These are phyloP conservation scores for Nigrospora sphaerica DNA, from an alignment of 2,329 filamentous ascomycete genomes.

Conservation along the genomic window DNA sequence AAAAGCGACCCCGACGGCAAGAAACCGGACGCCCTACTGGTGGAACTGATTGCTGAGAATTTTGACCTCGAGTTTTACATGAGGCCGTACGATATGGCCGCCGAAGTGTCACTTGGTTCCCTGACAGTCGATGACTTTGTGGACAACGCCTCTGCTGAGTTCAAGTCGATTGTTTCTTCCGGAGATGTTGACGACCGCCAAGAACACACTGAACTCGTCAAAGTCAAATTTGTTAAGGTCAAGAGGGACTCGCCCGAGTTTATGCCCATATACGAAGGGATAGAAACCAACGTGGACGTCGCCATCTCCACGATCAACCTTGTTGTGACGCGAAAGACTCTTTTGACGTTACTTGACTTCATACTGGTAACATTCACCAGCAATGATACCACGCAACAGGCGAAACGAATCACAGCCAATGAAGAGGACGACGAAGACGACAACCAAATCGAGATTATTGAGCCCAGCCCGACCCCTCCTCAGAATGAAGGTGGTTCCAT, in stretches of 20 bases:
- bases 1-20: constrained; percentile 73
- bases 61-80: constrained; percentile 87
- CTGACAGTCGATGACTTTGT: constrained; percentile 93
- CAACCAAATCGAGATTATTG: constrained; percentile 29
- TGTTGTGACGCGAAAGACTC: constrained; percentile 85
- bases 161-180: constrained; percentile 96
- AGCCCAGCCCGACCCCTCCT: constrained; percentile 24
- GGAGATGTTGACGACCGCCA: constrained; percentile 64
- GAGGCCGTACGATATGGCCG: constrained; percentile 84
- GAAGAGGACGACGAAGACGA: constrained; percentile 26
- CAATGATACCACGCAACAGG: constrained; percentile 25
- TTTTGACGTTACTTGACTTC: constrained; percentile 90
- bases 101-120: constrained; percentile 80
- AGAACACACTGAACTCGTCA: constrained; percentile 74
- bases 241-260: constrained; percentile 91
- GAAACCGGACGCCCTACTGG: constrained; percentile 72
- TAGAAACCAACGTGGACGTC: constrained; percentile 88
- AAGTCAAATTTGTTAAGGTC: constrained; percentile 83
- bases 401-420: constrained; percentile 26
- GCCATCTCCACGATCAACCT: constrained; percentile 93
- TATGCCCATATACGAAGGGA: constrained; percentile 81
- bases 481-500: constrained; percentile 63
- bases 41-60: constrained; percentile 83
- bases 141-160: constrained; percentile 78
- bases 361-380: constrained; percentile 84